A percentile compares a stretch with the other conserved stretches of the same genome.
These are phyloP conservation scores for Apostasia shenzhenica DNA, from an alignment of 106 monocot species.

Conservation along the genomic window DNA sequence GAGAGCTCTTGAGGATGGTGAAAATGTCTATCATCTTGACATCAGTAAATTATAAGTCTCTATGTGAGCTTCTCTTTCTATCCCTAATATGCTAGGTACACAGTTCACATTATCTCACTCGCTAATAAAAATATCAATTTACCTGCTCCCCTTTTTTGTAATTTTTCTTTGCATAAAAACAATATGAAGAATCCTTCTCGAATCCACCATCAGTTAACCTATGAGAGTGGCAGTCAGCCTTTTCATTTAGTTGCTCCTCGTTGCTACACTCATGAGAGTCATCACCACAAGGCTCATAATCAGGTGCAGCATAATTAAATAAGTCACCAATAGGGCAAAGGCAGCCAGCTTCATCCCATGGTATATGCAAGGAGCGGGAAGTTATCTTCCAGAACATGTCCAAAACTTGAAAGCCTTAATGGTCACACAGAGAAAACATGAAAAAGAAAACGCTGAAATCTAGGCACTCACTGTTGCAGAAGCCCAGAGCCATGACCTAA, in stretches of 20 bases:
- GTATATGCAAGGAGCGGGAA: slow-evolving; percentile 85
- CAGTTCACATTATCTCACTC: too few relatives aligned
- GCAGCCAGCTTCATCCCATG: slow-evolving; percentile 93
- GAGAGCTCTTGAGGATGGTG: too few relatives aligned
- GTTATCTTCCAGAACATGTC: slow-evolving; percentile 44
- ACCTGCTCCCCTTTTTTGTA: slow-evolving; percentile 82
- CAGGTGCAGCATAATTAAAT: slow-evolving; percentile 94
- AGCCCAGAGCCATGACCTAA: slow-evolving; percentile 93
- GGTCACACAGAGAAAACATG: neutral
- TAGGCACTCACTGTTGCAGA: slow-evolving; percentile 60
- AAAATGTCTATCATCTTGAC: too few relatives aligned
- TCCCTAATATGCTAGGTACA: too few relatives aligned
- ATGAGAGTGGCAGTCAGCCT: slow-evolving; percentile 13
- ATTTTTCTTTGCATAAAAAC: slow-evolving; percentile 78
- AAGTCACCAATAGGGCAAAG: slow-evolving; percentile 93
- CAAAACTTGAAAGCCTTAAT: neutral
- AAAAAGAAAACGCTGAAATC: neutral
- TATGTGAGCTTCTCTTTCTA: too few relatives aligned
- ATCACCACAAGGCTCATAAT: slow-evolving; percentile 20
- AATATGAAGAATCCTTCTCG: slow-evolving; percentile 66
- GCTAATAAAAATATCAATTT: neutral
- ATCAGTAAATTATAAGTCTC: too few relatives aligned
- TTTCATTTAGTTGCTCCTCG: slow-evolving; percentile 11
- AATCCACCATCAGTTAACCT: slow-evolving; percentile 93
- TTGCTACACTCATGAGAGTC: slow-evolving; percentile 4